Base-by-base conservation (phyloP, 2,329 filamentous ascomycete genomes). In the Claviceps humidiphila region DNA sequence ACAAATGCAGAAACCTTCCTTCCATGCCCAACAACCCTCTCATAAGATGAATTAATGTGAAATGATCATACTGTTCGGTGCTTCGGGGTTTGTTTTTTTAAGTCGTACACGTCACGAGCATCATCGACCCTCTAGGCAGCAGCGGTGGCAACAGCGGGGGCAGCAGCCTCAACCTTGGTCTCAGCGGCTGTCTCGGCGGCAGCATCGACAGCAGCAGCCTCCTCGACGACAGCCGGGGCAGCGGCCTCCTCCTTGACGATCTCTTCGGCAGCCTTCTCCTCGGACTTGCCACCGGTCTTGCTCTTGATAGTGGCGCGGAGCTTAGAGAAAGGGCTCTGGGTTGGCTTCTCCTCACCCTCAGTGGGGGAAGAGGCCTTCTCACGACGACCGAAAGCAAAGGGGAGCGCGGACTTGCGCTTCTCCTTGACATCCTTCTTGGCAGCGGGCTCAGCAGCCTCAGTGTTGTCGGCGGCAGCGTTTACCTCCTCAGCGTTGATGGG, bases 361-460 rank as follows among this genome's bases (percentile, higher is more conserved):
- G 83, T 83, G 1, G 76, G 77, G 39, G 71, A 62, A 46, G 72
- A 66, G 39, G 69, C 69, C 70, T 78, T 78, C 68, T 85, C 83
- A 77, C 91, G 91, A 78, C 88, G 85, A 62, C 87, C 82, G 63
- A 81, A 83, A 61, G 81, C 81, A 71, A 94, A 94, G 48, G 77
- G 76, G 8, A 81, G 69, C 63, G 90, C 84, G 59, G 87, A 93
- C 70, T 82, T 82, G 69, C 89, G 87, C 86, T 94, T 95, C 70
- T 80, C 76, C 81, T 88, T 89, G 60, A 75, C 66, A 56, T 80
- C 78, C 70, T 81, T 80, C 68, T 80, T 80, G 52, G 71, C 59
- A 70, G 82, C 80, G 55, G 73, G 71, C 58, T 74, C 74, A 26
- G 72, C 73, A 57, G 74, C 63, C 60, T 79, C 75, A 3, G 71